phyloP scores from a whole-genome alignment of 257 asterid genomes.

The Nicotiana undulata region DNA sequence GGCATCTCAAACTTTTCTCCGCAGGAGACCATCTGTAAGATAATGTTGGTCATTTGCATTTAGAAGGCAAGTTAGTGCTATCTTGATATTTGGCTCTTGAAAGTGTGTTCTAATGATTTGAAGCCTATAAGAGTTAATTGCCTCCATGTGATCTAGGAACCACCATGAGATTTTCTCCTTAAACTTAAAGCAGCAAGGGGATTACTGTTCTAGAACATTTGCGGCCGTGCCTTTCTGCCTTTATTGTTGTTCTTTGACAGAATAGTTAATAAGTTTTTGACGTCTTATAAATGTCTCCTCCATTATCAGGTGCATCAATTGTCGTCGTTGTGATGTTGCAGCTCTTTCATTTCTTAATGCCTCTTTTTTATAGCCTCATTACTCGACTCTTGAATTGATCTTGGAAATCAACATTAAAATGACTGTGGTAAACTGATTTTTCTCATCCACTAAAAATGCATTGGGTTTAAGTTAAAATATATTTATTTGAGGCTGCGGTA shows the following conservation, averaged over 20 bases:
- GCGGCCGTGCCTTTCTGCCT: not conserved
- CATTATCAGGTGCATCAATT: not conserved
- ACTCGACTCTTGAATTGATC: not conserved
- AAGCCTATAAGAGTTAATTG: not conserved
- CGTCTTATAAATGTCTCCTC: not conserved
- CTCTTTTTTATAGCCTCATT: not conserved
- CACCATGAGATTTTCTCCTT: slow-evolving; percentile 1
- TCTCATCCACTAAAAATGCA: not conserved
- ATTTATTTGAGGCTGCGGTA: not conserved
- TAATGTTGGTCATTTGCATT: slow-evolving; percentile 9
- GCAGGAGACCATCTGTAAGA: slow-evolving; percentile 9
- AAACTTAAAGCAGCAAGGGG: slow-evolving; percentile 4
- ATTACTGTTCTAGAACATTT: not conserved
- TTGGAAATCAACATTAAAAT: not conserved
- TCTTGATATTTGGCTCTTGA: not conserved
- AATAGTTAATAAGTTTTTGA: not conserved
- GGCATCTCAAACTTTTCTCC: slow-evolving; percentile 9
- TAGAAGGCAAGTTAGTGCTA: not conserved
- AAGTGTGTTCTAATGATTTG: not conserved
- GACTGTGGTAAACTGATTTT: not conserved
- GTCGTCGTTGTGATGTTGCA: not conserved
- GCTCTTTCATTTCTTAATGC: not conserved
- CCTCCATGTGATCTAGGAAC: not conserved
- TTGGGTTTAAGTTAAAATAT: not conserved
- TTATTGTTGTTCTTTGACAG: not conserved